Base-by-base conservation (phyloP, 2,329 filamentous ascomycete species). In the Claviceps monticola region DNA sequence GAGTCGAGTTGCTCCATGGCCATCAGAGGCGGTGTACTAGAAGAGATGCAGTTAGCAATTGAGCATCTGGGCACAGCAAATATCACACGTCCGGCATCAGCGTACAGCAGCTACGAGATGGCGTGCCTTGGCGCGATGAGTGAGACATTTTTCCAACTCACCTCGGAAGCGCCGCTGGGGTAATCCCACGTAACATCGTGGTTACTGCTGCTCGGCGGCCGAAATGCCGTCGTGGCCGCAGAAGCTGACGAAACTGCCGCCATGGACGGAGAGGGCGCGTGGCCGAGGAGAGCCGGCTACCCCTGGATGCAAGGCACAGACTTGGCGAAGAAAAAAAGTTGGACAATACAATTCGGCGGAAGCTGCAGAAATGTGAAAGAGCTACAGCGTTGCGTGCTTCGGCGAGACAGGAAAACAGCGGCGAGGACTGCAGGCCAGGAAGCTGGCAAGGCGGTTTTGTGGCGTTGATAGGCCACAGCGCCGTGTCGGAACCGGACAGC, bases 201-300 rank as follows among this genome's bases (percentile, higher is more conserved):
- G 60, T 78, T 71, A 51, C 70, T 71, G 60, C 72, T 76, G 56
- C 68, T 69, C 16, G 74, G 69, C 53, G 74, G 71, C 55, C 71
- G 72, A 54, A 79, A 64, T 46, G 68, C 66, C 51, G 73, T 69
- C 54, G 72, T 68, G 49, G 72, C 68, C 56, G 71, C 71, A 55
- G 72, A 71, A 58, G 67, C 68, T 57, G 74, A 66, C 57, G 76
- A 74, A 64, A 79, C 71, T 61, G 74, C 70, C 60, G 76, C 71
- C 76, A 79, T 79, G 29, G 44, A 56, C 54, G 55, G 55, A 55
- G 50, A 55, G 50, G 54, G 45, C 49, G 52, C 50, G 56, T 48
- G 53, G 52, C 50, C 50, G 48, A 29, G 50, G 58, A 58, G 57
- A 56, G 62, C 62, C 62, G 14, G 57, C 61, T 55, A 59, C 59